A percentile compares a stretch with the other conserved stretches of the same genome.
These are phyloP conservation scores for Cornus florida DNA, from an alignment of 148 eudicot species.

Conservation along the genomic window DNA sequence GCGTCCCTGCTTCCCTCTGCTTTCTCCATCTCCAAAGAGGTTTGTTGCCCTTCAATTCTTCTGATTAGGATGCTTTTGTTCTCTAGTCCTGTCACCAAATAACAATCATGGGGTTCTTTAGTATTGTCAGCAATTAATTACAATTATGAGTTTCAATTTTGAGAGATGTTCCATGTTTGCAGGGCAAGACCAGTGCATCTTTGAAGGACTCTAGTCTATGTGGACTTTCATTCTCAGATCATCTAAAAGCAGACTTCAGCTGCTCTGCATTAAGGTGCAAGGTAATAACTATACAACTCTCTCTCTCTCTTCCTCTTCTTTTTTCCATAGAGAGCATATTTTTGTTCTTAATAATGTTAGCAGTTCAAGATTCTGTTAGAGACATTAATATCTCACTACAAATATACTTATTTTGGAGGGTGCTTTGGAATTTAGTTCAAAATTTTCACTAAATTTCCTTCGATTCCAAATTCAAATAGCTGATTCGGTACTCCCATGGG, in stretches of 20 bases:
- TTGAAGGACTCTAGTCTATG: conserved; percentile 54
- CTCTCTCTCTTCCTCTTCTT: background rate
- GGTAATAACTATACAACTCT: conserved; percentile 26
- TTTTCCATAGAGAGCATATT: no score
- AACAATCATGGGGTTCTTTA: background rate
- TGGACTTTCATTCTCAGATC: conserved; percentile 53
- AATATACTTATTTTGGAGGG: no score
- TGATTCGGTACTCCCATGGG: no score
- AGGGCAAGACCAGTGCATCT: conserved; percentile 47
- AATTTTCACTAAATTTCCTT: no score
- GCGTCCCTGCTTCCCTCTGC: conserved; percentile 63
- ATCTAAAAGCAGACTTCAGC: conserved; percentile 41
- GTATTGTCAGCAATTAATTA: background rate
- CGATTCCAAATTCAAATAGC: no score
- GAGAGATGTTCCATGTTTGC: conserved; percentile 9
- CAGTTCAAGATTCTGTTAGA: background rate
- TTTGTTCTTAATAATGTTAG: background rate
- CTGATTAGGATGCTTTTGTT: no score
- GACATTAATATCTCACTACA: no score
- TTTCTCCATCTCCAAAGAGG: conserved; percentile 71
- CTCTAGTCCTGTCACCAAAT: background rate
- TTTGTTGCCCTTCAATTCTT: conserved; percentile 10
- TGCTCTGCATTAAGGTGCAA: conserved; percentile 42
- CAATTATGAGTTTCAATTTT: background rate
- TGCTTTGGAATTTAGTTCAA: no score